Conservation (phyloP, 75 land plant genomes). For the Selaginella moellendorffii region DNA sequence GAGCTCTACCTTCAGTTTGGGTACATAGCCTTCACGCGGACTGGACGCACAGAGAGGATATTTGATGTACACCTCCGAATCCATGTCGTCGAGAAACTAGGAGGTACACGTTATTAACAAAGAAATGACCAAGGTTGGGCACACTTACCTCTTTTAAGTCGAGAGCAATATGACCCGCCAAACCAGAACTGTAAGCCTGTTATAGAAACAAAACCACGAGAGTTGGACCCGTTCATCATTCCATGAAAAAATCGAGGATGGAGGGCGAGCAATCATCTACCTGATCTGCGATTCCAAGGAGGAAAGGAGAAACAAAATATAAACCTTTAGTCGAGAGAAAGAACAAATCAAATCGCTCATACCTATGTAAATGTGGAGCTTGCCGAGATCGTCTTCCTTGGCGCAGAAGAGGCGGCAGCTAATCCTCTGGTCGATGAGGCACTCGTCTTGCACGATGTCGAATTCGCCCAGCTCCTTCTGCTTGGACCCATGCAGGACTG, state of each 20-base stretch:
- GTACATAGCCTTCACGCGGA: slow-evolving; percentile 2
- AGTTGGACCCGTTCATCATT: too few species aligned
- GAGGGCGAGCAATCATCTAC: too few species aligned
- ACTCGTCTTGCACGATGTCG: slow-evolving; percentile 2
- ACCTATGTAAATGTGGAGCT: slow-evolving; percentile 5
- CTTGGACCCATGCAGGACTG: slow-evolving; percentile 5
- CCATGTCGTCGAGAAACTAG: slow-evolving; percentile 6
- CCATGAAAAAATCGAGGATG: background rate
- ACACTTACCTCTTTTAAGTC: slow-evolving; percentile 8
- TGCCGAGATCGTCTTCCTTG: background rate
- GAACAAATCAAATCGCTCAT: too few species aligned
- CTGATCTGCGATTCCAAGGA: background rate
- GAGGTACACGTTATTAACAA: too few species aligned
- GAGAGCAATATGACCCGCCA: slow-evolving; percentile 6
- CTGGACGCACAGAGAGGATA: background rate
- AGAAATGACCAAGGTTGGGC: background rate
- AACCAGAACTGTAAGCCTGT: background rate
- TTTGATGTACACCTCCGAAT: slow-evolving; percentile 6
- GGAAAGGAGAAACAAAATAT: background rate
- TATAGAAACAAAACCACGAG: background rate
- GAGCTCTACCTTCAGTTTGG: slow-evolving; percentile 7
- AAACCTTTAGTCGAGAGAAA: background rate
- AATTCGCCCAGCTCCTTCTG: slow-evolving; percentile 7
- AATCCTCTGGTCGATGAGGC: slow-evolving; percentile 4
- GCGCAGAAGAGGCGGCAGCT: slow-evolving; percentile 3